Evolutionary conservation across 306 rosid genomes (phyloP).

Genomic region (Quillaja saponaria): DNA sequence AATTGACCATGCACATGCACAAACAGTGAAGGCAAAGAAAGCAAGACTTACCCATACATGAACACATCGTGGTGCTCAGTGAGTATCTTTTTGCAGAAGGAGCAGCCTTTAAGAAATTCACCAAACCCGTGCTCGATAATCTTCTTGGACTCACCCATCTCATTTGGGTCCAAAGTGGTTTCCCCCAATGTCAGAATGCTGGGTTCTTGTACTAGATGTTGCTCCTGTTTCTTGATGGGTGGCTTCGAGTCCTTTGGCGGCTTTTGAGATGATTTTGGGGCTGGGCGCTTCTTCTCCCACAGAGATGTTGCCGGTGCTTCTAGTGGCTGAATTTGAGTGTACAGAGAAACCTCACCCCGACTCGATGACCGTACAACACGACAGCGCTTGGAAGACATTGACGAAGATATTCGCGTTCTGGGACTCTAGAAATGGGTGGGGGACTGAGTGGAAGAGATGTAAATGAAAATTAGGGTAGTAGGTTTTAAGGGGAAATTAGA

Average conservation of each 20-base stretch:
- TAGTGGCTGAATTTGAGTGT: background rate
- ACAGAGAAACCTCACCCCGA: background rate
- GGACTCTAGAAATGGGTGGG: too few relatives aligned
- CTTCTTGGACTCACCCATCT: background rate
- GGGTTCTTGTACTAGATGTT: background rate
- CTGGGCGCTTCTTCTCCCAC: background rate
- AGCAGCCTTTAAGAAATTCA: slow-evolving; percentile 10
- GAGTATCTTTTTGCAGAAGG: background rate
- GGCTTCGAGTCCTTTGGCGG: background rate
- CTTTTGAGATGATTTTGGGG: background rate
- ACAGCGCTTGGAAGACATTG: slow-evolving; percentile 15
- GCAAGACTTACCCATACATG: slow-evolving; percentile 19
- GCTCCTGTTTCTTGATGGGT: background rate
- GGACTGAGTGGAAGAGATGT: too few relatives aligned
- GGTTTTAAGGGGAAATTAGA: too few relatives aligned
- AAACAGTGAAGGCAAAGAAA: background rate
- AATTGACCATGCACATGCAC: background rate
- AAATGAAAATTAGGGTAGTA: too few relatives aligned
- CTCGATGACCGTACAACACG: background rate
- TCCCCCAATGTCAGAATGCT: background rate
- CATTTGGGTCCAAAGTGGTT: background rate
- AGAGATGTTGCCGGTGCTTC: background rate
- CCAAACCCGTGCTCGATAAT: background rate
- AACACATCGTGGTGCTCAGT: background rate
- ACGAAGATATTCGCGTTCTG: background rate